Evolutionary conservation across 2,329 filamentous ascomycete species (phyloP).

Genomic region (Paraphoma sp.): DNA sequence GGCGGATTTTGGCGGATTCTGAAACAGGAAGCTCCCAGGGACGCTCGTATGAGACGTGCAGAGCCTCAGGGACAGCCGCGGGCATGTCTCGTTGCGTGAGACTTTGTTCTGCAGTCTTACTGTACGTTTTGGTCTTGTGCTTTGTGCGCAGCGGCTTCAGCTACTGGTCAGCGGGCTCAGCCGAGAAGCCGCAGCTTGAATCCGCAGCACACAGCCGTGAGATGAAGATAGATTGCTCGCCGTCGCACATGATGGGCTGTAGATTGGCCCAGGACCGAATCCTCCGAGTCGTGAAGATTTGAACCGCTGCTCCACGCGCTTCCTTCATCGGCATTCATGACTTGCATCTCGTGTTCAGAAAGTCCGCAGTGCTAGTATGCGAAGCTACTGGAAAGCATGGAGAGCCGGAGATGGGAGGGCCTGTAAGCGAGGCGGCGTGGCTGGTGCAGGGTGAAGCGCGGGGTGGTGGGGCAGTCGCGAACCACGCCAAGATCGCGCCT

Average conservation of each 20-base stretch:
- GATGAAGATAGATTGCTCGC: neutral
- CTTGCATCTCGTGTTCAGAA: neutral
- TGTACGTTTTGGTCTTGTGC: too few relatives aligned
- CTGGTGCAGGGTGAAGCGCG: conserved; percentile 5
- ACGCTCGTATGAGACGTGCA: conserved; percentile 25
- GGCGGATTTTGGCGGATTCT: conserved; percentile 11
- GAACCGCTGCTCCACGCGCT: neutral
- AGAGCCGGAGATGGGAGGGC: neutral
- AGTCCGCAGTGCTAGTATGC: neutral
- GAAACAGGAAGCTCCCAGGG: conserved; percentile 32
- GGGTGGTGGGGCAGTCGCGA: conserved; percentile 26
- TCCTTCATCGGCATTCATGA: too few relatives aligned
- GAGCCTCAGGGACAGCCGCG: conserved; percentile 20
- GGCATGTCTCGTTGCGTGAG: neutral
- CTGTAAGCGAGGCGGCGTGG: neutral
- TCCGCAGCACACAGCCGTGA: neutral
- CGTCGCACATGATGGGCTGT: neutral
- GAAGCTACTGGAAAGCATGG: neutral
- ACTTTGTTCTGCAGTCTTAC: neutral
- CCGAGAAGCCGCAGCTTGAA: too few relatives aligned
- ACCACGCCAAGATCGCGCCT: conserved; percentile 21
- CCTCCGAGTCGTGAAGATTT: neutral
- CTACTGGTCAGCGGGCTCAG: too few relatives aligned
- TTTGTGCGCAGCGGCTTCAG: too few relatives aligned
- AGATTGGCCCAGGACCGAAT: too few relatives aligned